Conservation (phyloP, 495 filamentous ascomycete species). For the Astrothelium subdiscretum region DNA sequence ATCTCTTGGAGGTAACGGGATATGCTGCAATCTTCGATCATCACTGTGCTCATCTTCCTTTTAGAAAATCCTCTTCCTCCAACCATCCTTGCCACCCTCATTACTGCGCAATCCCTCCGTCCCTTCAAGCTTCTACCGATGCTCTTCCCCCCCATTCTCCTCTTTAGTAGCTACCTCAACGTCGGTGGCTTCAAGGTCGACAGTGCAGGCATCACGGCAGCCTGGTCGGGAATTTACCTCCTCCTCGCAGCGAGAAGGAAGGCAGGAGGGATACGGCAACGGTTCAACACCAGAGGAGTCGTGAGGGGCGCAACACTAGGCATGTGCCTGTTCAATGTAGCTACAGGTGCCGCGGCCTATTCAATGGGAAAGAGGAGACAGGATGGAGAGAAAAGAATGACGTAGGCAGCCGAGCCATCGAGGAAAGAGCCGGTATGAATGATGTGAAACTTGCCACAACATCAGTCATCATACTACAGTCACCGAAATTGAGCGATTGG, state of each 20-base stretch:
- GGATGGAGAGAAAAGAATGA: conserved; percentile 11
- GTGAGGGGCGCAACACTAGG: conserved; percentile 63
- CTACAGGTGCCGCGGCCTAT: conserved; percentile 62
- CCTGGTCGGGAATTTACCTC: conserved; percentile 78
- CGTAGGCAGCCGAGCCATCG: neutral
- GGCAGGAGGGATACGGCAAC: conserved; percentile 25
- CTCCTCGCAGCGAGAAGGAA: conserved; percentile 59
- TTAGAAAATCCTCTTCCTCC: conserved; percentile 71
- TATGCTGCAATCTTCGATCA: conserved; percentile 10
- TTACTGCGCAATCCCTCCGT: conserved; percentile 63
- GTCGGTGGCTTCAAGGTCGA: conserved; percentile 68
- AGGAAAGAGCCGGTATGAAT: too few relatives aligned
- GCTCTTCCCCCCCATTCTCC: conserved; percentile 71
- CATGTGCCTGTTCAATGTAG: conserved; percentile 54
- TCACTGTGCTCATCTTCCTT: conserved; percentile 13
- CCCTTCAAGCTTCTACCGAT: conserved; percentile 66
- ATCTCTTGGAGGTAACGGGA: conserved; percentile 62
- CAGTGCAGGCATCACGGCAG: conserved; percentile 69
- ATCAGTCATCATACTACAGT: too few relatives aligned
- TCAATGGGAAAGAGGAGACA: conserved; percentile 36
- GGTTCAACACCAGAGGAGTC: conserved; percentile 55
- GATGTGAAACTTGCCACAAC: too few relatives aligned
- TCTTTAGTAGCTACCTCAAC: conserved; percentile 79
- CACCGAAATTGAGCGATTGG: too few relatives aligned
- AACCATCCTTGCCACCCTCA: conserved; percentile 64